These are phyloP conservation scores for Lactarius trivialis DNA, from an alignment of 768 basidiomycete genomes.

Conservation along the genomic window DNA sequence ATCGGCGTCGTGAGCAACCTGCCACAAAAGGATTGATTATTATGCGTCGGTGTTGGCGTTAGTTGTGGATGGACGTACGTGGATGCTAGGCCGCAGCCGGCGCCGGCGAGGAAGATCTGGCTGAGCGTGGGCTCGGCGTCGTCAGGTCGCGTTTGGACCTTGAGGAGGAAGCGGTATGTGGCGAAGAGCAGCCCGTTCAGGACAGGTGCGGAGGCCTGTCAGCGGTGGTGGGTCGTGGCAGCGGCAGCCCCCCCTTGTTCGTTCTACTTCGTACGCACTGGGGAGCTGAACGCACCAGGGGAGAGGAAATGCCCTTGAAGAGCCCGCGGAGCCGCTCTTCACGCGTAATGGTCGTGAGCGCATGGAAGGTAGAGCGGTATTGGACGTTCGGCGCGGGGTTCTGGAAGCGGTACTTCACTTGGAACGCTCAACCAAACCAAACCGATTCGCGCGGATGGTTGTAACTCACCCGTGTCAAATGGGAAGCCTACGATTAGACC, in stretches of 20 bases:
- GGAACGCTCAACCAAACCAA: too few species aligned
- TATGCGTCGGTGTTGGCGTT: not conserved
- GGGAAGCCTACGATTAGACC: slow-evolving; percentile 31
- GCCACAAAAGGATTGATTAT: not conserved
- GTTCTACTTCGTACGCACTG: not conserved
- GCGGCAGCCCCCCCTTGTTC: not conserved
- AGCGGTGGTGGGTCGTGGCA: not conserved
- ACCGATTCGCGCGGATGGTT: too few species aligned
- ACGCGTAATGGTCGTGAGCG: slow-evolving; percentile 57
- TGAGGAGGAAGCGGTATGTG: slow-evolving; percentile 74
- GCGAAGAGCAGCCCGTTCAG: slow-evolving; percentile 87
- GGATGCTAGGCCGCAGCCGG: slow-evolving; percentile 70
- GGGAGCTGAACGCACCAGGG: slow-evolving; percentile 51
- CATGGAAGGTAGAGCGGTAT: slow-evolving; percentile 61
- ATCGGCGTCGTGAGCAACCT: slow-evolving; percentile 77
- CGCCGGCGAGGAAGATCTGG: slow-evolving; percentile 73
- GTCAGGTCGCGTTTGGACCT: slow-evolving; percentile 47
- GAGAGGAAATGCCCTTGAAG: slow-evolving; percentile 74
- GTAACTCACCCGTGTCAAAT: slow-evolving; percentile 32
- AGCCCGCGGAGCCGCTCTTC: slow-evolving; percentile 66
- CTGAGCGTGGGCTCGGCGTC: slow-evolving; percentile 49
- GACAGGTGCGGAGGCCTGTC: slow-evolving; percentile 59
- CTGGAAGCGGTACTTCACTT: slow-evolving; percentile 81
- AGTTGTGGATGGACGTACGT: slow-evolving; percentile 49
- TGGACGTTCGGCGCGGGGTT: slow-evolving; percentile 48